Evolutionary conservation across 2,329 filamentous ascomycete species (phyloP).

Genomic region (Trichoderma cornu-damae): DNA sequence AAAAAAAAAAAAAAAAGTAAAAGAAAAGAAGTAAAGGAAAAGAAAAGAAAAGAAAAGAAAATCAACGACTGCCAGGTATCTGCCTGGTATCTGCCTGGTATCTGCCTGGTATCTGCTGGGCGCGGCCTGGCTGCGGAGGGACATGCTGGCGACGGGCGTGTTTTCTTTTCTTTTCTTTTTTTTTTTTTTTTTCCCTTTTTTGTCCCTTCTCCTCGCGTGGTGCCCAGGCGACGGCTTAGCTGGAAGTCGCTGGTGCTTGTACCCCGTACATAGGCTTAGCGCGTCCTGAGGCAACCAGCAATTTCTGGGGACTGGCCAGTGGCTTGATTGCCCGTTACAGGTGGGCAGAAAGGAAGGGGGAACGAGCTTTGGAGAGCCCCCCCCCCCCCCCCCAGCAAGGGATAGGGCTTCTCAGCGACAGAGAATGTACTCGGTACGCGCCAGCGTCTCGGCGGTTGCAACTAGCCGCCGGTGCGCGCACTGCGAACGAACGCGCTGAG

Average conservation of each 20-base stretch:
- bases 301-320: slow-evolving; percentile 16
- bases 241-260: neutral
- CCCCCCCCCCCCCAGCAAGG: neutral
- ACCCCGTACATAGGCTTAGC: slow-evolving; percentile 8
- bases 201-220: neutral
- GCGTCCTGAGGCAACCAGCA: slow-evolving; percentile 19
- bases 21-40: neutral
- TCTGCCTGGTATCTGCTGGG: neutral
- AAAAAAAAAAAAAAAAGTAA: neutral
- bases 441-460: neutral
- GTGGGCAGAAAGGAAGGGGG: slow-evolving; percentile 12
- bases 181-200: too few relatives aligned
- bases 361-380: neutral
- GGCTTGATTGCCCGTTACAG: slow-evolving; percentile 12
- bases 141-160: neutral
- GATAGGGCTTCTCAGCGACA: neutral
- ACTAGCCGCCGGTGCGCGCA: neutral
- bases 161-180: too few relatives aligned
- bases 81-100: neutral
- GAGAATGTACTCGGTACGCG: neutral
- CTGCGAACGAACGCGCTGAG: neutral
- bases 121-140: neutral
- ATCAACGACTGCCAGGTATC: neutral
- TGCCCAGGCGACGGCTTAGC: neutral
- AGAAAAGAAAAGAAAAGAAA: neutral